phyloP scores from a whole-genome alignment of 2,329 filamentous ascomycete genomes.

The Fonsecaea pedrosoi region DNA sequence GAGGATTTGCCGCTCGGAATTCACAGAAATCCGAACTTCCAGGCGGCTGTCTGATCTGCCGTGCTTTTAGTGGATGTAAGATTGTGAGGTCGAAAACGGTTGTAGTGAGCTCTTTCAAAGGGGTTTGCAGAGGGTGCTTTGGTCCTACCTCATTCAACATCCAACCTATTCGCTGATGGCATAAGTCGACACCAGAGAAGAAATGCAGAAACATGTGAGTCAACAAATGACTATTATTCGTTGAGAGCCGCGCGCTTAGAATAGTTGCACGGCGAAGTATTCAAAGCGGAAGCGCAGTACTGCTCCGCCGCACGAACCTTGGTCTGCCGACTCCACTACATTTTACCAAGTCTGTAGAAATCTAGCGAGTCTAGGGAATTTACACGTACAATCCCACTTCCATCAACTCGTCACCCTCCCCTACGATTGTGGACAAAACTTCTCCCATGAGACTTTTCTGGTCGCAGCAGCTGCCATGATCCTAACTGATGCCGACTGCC shows the following conservation, averaged over 20 bases:
- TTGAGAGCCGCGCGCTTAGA: too few relatives aligned
- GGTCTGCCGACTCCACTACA: too few relatives aligned
- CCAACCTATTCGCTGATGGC: too few relatives aligned
- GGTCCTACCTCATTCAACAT: not conserved
- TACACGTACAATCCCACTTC: not conserved
- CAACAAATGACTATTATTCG: too few relatives aligned
- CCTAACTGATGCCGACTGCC: slow-evolving; percentile 1
- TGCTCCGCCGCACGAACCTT: too few relatives aligned
- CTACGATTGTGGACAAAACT: not conserved
- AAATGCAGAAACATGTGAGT: too few relatives aligned
- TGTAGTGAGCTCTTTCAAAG: too few relatives aligned
- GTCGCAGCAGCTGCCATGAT: slow-evolving; percentile 27
- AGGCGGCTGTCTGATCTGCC: not conserved
- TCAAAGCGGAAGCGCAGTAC: too few relatives aligned
- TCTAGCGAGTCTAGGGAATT: too few relatives aligned
- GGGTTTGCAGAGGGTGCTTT: not conserved
- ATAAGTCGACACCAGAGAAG: too few relatives aligned
- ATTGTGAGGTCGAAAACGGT: not conserved
- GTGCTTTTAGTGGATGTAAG: not conserved
- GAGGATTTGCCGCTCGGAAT: not conserved
- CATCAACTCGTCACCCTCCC: not conserved
- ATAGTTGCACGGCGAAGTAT: too few relatives aligned
- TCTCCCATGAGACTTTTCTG: not conserved
- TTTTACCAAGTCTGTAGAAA: too few relatives aligned
- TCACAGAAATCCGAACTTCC: not conserved